Evolutionary conservation across 768 basidiomycete genomes (phyloP), one percentile per base, ranked within the genome.

Genomic region (Cystobasidium onofrii): DNA sequence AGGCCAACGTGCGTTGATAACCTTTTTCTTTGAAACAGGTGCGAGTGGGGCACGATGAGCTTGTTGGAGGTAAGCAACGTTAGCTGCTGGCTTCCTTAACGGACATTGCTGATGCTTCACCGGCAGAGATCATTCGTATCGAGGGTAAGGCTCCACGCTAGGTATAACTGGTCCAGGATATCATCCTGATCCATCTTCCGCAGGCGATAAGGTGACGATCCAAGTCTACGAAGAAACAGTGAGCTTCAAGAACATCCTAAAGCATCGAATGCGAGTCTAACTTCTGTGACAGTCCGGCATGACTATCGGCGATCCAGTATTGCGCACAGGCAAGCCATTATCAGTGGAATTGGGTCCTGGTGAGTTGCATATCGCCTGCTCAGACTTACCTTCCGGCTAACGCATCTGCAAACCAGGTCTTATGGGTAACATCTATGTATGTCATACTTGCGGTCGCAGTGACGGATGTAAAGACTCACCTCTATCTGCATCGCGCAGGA

Each of bases 351-450:
- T 99, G 46, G 96, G 96, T 39, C 96, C 96, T 79, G 95, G 94
- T 92, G 80, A 72, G 85, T 81, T 18, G 1, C 34, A 23, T 10
- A 36, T 23, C 29, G 18, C 29, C 41, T 6, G 29, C n/a, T 27
- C 43, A 31, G 31, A 20, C 23, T 39, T 15, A 20, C 25, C 46
- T 57, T 10, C 64, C 25, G n/a, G 64, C 27, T 55, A 36, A 72
- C 13, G 66, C 20, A 66, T 18, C 18, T 43, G 6, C 23, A 13
- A 31, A 54, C 1, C 74, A 96, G 95, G 96, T 78, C 84, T 99
- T 73, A 98, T 99, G 96, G 88, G 88, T n/a, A 98, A 99, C 81
- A 99, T 99, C 79, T 92, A 95, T 78, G 94, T 97, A 83, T 93
- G 94, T 78, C 94, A 80, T 93, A 93, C 31, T 43, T 62, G 23